phyloP scores from a whole-genome alignment of 169 alveolate species.

The Plasmodium knowlesi region DNA sequence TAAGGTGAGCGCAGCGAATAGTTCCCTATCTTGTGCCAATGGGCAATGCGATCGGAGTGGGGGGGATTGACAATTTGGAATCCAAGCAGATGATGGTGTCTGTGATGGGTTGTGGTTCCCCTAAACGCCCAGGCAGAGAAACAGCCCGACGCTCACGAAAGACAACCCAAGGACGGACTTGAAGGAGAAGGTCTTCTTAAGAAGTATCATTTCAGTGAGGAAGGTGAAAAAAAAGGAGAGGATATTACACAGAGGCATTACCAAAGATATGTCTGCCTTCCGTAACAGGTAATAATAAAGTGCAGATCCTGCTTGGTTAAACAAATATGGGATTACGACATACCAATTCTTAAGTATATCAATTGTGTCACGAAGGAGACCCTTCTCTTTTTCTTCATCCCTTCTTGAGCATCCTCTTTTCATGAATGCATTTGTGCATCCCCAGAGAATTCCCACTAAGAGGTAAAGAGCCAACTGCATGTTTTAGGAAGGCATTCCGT shows the following conservation, averaged over 20 bases:
- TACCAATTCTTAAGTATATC: background rate
- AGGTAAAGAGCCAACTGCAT: constrained; percentile 26
- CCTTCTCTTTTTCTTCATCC: background rate
- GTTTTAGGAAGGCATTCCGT: background rate
- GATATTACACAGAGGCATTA: constrained; percentile 52
- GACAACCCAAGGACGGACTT: constrained; percentile 45
- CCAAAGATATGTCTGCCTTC: constrained; percentile 48
- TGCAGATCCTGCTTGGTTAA: constrained; percentile 58
- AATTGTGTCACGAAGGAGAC: background rate
- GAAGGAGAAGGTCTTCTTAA: constrained; percentile 7
- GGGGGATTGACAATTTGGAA: no score
- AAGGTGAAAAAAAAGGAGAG: constrained; percentile 53
- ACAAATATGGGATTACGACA: constrained; percentile 31
- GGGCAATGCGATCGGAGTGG: no score
- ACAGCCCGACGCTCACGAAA: constrained; percentile 4
- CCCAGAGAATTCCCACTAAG: constrained; percentile 50
- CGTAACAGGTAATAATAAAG: constrained; percentile 53
- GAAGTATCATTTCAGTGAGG: constrained; percentile 38
- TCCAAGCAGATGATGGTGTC: no score
- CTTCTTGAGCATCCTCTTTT: constrained; percentile 32
- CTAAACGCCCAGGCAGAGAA: constrained; percentile 14
- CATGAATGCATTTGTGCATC: constrained; percentile 67
- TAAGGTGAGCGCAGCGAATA: background rate
- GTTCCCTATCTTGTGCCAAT: no score
- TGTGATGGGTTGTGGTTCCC: background rate